Conservation (phyloP, 1,284 basidiomycete genomes). For the Cutaneotrichosporon mucoides region DNA sequence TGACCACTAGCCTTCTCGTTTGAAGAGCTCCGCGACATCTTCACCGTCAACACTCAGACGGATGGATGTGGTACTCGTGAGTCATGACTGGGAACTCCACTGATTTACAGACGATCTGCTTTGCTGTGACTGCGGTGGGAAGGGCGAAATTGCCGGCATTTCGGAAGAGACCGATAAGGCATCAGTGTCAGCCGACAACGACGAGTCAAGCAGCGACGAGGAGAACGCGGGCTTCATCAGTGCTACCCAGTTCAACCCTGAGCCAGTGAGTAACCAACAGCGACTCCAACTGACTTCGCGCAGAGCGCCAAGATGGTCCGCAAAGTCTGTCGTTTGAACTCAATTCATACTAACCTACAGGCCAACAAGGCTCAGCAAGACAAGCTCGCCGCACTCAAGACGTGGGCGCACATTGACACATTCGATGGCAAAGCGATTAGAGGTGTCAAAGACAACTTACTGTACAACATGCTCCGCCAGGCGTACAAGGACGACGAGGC, state of each 20-base stretch:
- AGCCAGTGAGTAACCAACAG: conserved; percentile 30
- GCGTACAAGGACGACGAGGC: conserved; percentile 16
- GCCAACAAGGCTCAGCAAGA: conserved; percentile 58
- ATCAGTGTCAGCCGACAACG: not conserved
- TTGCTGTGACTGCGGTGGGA: conserved; percentile 60
- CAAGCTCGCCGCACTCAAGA: conserved; percentile 73
- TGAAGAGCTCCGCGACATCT: conserved; percentile 92
- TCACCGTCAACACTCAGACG: conserved; percentile 75
- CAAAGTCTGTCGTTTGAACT: conserved; percentile 39
- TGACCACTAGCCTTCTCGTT: conserved; percentile 63
- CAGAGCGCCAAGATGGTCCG: conserved; percentile 47
- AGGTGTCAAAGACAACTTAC: conserved; percentile 52
- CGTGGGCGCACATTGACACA: conserved; percentile 77
- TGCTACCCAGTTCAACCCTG: conserved; percentile 59
- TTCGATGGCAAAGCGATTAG: conserved; percentile 40
- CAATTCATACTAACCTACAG: not conserved
- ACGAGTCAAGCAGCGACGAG: conserved; percentile 26
- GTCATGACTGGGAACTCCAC: conserved; percentile 9
- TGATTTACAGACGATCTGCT: conserved; percentile 57
- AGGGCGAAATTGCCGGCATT: conserved; percentile 15
- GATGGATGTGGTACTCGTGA: conserved; percentile 73
- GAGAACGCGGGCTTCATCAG: conserved; percentile 59
- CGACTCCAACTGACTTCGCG: not conserved
- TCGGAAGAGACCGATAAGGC: conserved; percentile 29
- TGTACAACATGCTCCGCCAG: conserved; percentile 34